phyloP scores from a whole-genome alignment of 176 grass and related monocot genomes.

The Puccinellia tenuiflora region DNA sequence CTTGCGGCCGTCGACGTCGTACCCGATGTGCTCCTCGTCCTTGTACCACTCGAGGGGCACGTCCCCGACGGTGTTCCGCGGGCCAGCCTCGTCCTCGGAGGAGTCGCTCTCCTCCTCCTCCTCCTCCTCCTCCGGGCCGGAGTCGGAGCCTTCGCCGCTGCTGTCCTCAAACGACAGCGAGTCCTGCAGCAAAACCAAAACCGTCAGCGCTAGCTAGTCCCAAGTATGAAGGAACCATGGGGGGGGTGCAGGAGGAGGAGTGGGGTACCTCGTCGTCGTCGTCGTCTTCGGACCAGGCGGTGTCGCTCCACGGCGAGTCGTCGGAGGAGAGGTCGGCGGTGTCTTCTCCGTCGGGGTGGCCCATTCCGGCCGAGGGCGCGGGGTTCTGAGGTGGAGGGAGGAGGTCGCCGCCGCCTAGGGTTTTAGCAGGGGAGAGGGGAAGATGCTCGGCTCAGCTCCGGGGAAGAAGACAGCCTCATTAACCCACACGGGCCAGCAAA shows the following conservation, averaged over 20 bases:
- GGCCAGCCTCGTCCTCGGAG: conserved; percentile 81
- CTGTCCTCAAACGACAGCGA: conserved; percentile 41
- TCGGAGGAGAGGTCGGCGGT: conserved; percentile 26
- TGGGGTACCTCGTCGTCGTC: conserved; percentile 20
- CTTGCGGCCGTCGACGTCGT: conserved; percentile 61
- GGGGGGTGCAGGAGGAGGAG: background rate
- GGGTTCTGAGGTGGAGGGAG: background rate
- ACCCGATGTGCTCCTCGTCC: conserved; percentile 88
- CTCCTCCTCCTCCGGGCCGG: background rate
- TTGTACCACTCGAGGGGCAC: conserved; percentile 88
- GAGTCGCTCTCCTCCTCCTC: conserved; percentile 69
- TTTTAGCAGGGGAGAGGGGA: background rate
- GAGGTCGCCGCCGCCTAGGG: background rate
- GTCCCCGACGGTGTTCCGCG: conserved; percentile 75
- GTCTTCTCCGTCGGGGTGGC: conserved; percentile 15
- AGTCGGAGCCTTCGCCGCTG: conserved; percentile 21
- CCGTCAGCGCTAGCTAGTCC: background rate
- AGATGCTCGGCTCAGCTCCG: background rate
- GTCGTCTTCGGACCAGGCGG: conserved; percentile 32
- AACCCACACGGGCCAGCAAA: too few species aligned
- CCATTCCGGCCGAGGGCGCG: conserved; percentile 9
- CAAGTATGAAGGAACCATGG: background rate
- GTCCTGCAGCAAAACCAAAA: conserved; percentile 7
- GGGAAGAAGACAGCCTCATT: background rate
- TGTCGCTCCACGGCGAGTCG: conserved; percentile 42